phyloP scores from a whole-genome alignment of 495 filamentous ascomycete species.

The Barbatosphaeria neglecta region DNA sequence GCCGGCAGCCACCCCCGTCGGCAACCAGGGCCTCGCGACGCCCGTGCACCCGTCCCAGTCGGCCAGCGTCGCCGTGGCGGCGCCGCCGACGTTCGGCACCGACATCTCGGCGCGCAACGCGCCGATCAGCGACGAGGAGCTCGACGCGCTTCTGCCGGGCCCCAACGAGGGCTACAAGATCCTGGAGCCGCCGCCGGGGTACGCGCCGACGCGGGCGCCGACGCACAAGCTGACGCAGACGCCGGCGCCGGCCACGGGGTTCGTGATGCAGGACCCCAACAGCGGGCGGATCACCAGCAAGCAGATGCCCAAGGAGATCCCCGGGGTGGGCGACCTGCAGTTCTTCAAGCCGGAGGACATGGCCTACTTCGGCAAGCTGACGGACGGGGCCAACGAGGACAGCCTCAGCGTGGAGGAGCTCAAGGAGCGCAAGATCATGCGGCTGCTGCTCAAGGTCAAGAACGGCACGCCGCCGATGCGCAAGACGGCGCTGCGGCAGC shows the following conservation, averaged over 20 bases:
- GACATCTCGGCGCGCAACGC: slow-evolving; percentile 72
- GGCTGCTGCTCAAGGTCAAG: slow-evolving; percentile 94
- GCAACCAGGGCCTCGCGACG: slow-evolving; percentile 69
- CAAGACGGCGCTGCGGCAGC: slow-evolving; percentile 95
- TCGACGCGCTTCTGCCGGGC: slow-evolving; percentile 78
- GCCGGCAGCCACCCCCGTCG: slow-evolving; percentile 72
- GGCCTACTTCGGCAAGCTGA: slow-evolving; percentile 97
- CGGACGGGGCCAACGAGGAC: slow-evolving; percentile 89
- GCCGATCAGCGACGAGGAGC: slow-evolving; percentile 80
- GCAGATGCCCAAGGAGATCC: slow-evolving; percentile 90
- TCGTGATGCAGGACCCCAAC: slow-evolving; percentile 96
- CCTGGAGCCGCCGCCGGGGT: slow-evolving; percentile 84
- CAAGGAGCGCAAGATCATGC: slow-evolving; percentile 98
- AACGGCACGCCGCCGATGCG: slow-evolving; percentile 98
- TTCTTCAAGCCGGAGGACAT: slow-evolving; percentile 99
- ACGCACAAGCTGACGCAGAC: slow-evolving; percentile 69
- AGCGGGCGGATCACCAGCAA: slow-evolving; percentile 71
- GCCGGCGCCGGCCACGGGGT: slow-evolving; percentile 61
- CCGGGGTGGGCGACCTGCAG: slow-evolving; percentile 91
- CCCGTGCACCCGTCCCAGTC: slow-evolving; percentile 71
- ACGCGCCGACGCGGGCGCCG: slow-evolving; percentile 69
- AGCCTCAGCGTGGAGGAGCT: slow-evolving; percentile 85
- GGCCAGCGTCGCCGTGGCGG: slow-evolving; percentile 26
- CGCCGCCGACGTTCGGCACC: slow-evolving; percentile 58
- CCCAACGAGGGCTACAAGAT: slow-evolving; percentile 80